Percentiles rank a stretch among this genome's conserved stretches.
These are phyloP conservation scores for Xanthoparmelia taractica DNA, from an alignment of 495 filamentous ascomycete species.

Conservation along the genomic window DNA sequence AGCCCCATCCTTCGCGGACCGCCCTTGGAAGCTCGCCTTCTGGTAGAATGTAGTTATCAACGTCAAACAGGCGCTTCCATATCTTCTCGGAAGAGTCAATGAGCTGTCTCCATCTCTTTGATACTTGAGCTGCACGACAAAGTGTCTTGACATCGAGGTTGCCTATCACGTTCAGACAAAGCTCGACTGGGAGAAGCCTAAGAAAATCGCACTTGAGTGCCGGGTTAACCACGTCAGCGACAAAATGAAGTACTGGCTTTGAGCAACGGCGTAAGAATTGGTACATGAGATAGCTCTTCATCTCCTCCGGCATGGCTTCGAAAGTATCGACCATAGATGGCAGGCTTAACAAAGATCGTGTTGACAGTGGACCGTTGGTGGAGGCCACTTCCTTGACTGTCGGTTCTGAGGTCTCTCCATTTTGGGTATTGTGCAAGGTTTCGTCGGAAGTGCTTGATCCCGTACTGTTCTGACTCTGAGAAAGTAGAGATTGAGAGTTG, in stretches of 20 bases:
- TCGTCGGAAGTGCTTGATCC: constrained; percentile 5
- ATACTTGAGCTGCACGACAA: constrained; percentile 88
- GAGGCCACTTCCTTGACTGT: background rate
- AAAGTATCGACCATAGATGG: constrained; percentile 82
- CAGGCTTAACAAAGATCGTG: constrained; percentile 59
- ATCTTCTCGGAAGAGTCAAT: constrained; percentile 87
- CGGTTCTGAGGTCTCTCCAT: background rate
- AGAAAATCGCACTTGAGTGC: constrained; percentile 95
- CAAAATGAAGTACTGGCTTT: constrained; percentile 81
- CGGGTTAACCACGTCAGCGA: constrained; percentile 89
- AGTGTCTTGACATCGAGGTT: constrained; percentile 82
- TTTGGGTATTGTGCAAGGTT: constrained; percentile 1
- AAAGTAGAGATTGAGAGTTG: constrained; percentile 1
- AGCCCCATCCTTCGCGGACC: constrained; percentile 96
- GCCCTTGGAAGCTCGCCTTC: constrained; percentile 79
- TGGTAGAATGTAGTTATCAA: constrained; percentile 69
- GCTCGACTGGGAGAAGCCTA: constrained; percentile 70
- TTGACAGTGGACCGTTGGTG: constrained; percentile 9
- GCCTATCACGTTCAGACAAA: constrained; percentile 78
- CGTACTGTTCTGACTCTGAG: constrained; percentile 14
- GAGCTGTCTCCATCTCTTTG: constrained; percentile 84
- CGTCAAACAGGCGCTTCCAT: constrained; percentile 89
- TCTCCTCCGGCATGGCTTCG: constrained; percentile 75
- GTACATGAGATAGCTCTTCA: constrained; percentile 94
- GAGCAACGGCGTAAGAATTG: constrained; percentile 83